These are phyloP conservation scores for Picochlorum sp. DNA, from an alignment of 139 green algal genomes.

Conservation along the genomic window DNA sequence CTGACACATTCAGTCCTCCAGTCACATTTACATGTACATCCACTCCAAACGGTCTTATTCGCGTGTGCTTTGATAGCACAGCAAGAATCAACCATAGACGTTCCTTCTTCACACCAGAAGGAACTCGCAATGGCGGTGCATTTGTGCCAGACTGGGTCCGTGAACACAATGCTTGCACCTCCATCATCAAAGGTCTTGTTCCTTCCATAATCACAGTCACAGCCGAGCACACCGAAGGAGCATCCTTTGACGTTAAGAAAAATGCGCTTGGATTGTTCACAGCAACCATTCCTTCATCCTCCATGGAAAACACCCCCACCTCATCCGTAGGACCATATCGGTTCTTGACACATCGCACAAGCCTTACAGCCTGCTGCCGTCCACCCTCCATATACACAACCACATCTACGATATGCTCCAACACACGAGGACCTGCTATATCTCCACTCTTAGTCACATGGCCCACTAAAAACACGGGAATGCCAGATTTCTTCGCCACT, in stretches of 20 bases:
- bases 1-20: slow-evolving; percentile 38
- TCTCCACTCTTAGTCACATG: slow-evolving; percentile 62
- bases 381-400: slow-evolving; percentile 91
- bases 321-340: slow-evolving; percentile 75
- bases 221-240: slow-evolving; percentile 30
- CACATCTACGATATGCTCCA: slow-evolving; percentile 94
- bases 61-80: slow-evolving; percentile 56
- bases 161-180: slow-evolving; percentile 79
- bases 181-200: slow-evolving; percentile 69
- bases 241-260: slow-evolving; percentile 47
- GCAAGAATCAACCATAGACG: slow-evolving; percentile 67
- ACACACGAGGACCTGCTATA: slow-evolving; percentile 77
- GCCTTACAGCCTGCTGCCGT: slow-evolving; percentile 29
- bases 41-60: slow-evolving; percentile 31
- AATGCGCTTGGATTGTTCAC: slow-evolving; percentile 60
- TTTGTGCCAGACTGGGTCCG: not conserved
- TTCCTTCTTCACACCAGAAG: slow-evolving; percentile 46
- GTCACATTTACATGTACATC: slow-evolving; percentile 71
- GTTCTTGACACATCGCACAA: slow-evolving; percentile 76
- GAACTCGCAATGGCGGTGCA: slow-evolving; percentile 24
- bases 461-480: slow-evolving; percentile 75
- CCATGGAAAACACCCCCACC: slow-evolving; percentile 83
- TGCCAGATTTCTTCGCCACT: slow-evolving; percentile 55
- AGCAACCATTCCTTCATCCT: slow-evolving; percentile 39
- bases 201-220: slow-evolving; percentile 70